Base-by-base conservation (phyloP, 257 asterid species). In the Solanum virginianum region DNA sequence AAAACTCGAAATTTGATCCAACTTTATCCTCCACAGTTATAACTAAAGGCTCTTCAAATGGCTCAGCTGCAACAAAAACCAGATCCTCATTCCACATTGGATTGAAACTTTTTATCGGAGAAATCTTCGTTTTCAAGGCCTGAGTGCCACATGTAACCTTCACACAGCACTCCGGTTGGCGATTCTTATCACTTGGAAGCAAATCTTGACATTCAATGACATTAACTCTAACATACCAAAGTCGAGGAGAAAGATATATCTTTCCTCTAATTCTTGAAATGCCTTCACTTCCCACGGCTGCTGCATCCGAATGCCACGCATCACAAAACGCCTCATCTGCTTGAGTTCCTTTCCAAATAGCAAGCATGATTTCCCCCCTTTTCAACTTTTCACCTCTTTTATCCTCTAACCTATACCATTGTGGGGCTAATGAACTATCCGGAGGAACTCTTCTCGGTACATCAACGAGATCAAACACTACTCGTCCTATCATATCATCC, bases 271-370 rank as follows among this genome's bases (percentile, higher is more conserved):
- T 95, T 26, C 79, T 92, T 2, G 97, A 88, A 17, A 95, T 87
- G 0, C 90, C 91, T 0, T 92, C 98, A 26, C 90, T 88, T 10
- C 93, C 91, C 13, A 93, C 91, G 0, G 95, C 88, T 0, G 96
- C 97, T 8, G 98, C 97, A 69, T 95, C 98, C 2, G 98, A 93
- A 87, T 93, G 98, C 98, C 98, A 93, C 6, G 98, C 98, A 43
- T 95, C 98, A 16, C 93, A 84, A 81, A 95, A 95, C 3, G 89
- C 93, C 91, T 95, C 98, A 70, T 95, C 98, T 0, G 97, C 98
- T 75, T 95, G 98, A 86, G 95, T 95, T 56, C 98, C 98, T 86
- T 81, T 93, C 98, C 98, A 95, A 22, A 93, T 74, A 79, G 98
- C 97, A 83, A 94, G 89, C 98, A 95, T 95, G 89, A 95, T 87